Percentiles rank a stretch among this genome's conserved stretches.
phyloP scores from a whole-genome alignment of 345 rosid species.

The Salix arbutifolia region DNA sequence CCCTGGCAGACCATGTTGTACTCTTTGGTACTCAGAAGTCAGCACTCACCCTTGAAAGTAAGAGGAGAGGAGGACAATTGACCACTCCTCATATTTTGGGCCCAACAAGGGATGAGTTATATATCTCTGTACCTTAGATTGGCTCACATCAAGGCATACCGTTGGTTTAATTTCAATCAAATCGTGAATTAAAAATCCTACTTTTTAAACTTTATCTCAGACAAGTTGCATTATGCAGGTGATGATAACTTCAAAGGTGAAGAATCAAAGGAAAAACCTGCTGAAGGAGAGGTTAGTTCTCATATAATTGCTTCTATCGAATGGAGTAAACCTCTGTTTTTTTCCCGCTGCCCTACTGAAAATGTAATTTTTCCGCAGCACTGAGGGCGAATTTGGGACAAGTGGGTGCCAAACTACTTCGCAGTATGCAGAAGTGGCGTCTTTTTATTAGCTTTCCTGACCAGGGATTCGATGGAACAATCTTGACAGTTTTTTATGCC shows the following conservation, averaged over 20 bases:
- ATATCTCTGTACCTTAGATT: neutral
- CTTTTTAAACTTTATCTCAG: slow-evolving; percentile 3
- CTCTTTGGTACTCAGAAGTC: neutral
- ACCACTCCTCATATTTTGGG: neutral
- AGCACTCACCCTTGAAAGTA: neutral
- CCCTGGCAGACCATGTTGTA: too few species aligned
- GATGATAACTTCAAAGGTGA: slow-evolving; percentile 72
- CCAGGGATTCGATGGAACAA: slow-evolving; percentile 23
- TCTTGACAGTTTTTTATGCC: slow-evolving; percentile 21
- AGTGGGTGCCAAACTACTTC: slow-evolving; percentile 14
- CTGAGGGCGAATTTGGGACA: slow-evolving; percentile 24
- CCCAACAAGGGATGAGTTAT: neutral
- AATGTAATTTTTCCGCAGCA: slow-evolving; percentile 22
- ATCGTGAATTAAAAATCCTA: neutral
- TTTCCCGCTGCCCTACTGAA: neutral
- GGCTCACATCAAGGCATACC: neutral
- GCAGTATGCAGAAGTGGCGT: slow-evolving; percentile 19
- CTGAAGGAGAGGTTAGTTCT: slow-evolving; percentile 54
- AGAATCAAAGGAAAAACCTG: slow-evolving; percentile 56
- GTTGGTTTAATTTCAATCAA: neutral
- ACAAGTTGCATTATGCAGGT: slow-evolving; percentile 38
- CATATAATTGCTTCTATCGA: neutral
- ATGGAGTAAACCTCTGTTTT: neutral
- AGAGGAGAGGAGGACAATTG: neutral
- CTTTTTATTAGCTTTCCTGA: slow-evolving; percentile 17